Evolutionary conservation across 257 asterid species (phyloP).

Genomic region (Euphrasia confusa): DNA sequence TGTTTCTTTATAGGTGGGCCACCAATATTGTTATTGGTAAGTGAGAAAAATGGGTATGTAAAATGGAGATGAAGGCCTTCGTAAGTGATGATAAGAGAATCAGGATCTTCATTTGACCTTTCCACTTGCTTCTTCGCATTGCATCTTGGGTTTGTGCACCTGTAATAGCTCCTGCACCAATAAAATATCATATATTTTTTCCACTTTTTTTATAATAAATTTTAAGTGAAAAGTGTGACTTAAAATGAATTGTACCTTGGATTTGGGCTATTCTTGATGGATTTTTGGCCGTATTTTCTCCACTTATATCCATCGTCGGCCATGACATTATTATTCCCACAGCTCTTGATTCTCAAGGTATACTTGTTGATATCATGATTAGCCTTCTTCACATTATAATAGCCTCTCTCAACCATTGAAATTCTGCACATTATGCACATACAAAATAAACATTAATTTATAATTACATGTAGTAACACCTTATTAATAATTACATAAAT

Average conservation of each 20-base stretch:
- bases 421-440: slow-evolving; percentile 37
- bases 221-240: not conserved
- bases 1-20: slow-evolving; percentile 58
- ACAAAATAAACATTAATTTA: too few relatives aligned
- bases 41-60: slow-evolving; percentile 54
- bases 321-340: slow-evolving; percentile 44
- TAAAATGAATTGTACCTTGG: slow-evolving; percentile 52
- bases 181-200: too few relatives aligned
- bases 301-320: slow-evolving; percentile 94
- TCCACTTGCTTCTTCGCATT: slow-evolving; percentile 89
- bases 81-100: slow-evolving; percentile 59
- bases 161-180: slow-evolving; percentile 67
- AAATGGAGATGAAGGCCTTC: slow-evolving; percentile 96
- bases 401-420: slow-evolving; percentile 37
- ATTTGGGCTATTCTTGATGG: slow-evolving; percentile 83
- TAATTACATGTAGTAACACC: too few relatives aligned
- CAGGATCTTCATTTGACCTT: slow-evolving; percentile 65
- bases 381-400: slow-evolving; percentile 22
- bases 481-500: not conserved
- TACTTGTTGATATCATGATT: slow-evolving; percentile 40
- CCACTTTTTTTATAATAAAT: not conserved
- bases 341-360: slow-evolving; percentile 63
- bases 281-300: slow-evolving; percentile 96
- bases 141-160: slow-evolving; percentile 86
- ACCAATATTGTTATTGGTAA: slow-evolving; percentile 7